These are phyloP conservation scores for Sisymbrium altissimum DNA, from an alignment of 345 rosid species.

Conservation along the genomic window DNA sequence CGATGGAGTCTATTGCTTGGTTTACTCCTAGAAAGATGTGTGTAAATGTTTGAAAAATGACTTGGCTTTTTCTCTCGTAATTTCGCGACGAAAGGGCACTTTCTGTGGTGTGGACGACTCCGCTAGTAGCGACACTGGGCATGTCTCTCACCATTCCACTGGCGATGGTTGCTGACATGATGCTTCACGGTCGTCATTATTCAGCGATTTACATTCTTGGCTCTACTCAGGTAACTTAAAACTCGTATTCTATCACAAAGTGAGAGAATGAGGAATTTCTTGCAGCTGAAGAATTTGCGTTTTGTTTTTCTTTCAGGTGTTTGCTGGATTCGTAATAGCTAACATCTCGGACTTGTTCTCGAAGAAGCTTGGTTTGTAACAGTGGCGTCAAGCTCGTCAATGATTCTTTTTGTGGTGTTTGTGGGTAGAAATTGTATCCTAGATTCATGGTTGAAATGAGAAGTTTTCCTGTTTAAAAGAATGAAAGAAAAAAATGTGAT, in stretches of 20 bases:
- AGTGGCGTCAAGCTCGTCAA: constrained; percentile 1
- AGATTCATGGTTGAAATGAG: constrained; percentile 15
- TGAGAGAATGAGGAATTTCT: background rate
- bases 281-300: background rate
- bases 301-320: constrained; percentile 52
- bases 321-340: constrained; percentile 89
- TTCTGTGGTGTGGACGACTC: constrained; percentile 88
- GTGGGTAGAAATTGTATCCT: constrained; percentile 24
- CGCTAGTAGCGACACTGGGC: constrained; percentile 72
- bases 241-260: background rate
- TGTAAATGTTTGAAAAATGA: constrained; percentile 5
- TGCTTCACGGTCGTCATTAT: constrained; percentile 66
- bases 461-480: constrained; percentile 3
- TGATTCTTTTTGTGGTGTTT: constrained; percentile 20
- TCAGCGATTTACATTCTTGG: constrained; percentile 70
- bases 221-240: constrained; percentile 55
- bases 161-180: constrained; percentile 85
- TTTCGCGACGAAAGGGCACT: constrained; percentile 55
- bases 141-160: constrained; percentile 83
- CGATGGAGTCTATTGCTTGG: background rate
- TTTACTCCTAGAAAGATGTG: background rate
- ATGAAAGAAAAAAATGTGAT: constrained; percentile 21
- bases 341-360: constrained; percentile 74
- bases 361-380: constrained; percentile 78
- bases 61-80: background rate